A percentile compares a stretch with the other conserved stretches of the same genome.
Evolutionary conservation across 805 yeast species (phyloP).

Genomic region (Sugiyamaella mastotermitis): DNA sequence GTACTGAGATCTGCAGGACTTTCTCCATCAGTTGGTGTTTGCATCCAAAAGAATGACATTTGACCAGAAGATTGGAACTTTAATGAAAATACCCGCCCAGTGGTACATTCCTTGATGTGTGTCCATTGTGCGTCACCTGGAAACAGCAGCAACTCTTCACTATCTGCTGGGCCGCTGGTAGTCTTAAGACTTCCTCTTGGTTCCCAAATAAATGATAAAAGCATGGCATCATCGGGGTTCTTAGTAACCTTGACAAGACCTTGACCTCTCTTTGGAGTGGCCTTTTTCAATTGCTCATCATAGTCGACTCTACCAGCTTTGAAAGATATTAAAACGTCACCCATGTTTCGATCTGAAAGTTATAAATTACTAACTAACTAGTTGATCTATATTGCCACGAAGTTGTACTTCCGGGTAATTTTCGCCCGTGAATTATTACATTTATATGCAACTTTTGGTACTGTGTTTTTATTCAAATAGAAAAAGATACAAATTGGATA

Average conservation of each 20-base stretch:
- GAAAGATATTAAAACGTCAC: slow-evolving; percentile 34
- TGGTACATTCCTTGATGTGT: slow-evolving; percentile 58
- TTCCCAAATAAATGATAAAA: slow-evolving; percentile 66
- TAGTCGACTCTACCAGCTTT: slow-evolving; percentile 75
- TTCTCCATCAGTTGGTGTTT: slow-evolving; percentile 22
- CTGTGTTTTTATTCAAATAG: too few species aligned
- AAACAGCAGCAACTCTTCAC: slow-evolving; percentile 56
- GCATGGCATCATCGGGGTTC: slow-evolving; percentile 64
- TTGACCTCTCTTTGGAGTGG: slow-evolving; percentile 65
- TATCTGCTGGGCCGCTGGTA: slow-evolving; percentile 26
- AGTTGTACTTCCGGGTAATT: not conserved
- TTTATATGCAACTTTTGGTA: too few species aligned
- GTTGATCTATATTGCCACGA: not conserved
- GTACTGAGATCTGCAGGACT: too few species aligned
- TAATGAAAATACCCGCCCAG: slow-evolving; percentile 73
- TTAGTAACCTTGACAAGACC: slow-evolving; percentile 59
- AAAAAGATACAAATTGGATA: too few species aligned
- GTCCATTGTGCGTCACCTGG: slow-evolving; percentile 84
- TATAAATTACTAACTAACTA: not conserved
- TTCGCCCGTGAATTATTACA: not conserved
- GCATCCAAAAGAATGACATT: slow-evolving; percentile 61
- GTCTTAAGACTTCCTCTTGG: slow-evolving; percentile 44
- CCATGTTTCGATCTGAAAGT: slow-evolving; percentile 4
- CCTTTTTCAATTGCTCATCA: slow-evolving; percentile 51
- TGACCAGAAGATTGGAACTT: slow-evolving; percentile 60